Evolutionary conservation across 73 alveolate genomes (phyloP), one percentile per base, ranked within the genome.

Genomic region (Durusdinium trenchii): DNA sequence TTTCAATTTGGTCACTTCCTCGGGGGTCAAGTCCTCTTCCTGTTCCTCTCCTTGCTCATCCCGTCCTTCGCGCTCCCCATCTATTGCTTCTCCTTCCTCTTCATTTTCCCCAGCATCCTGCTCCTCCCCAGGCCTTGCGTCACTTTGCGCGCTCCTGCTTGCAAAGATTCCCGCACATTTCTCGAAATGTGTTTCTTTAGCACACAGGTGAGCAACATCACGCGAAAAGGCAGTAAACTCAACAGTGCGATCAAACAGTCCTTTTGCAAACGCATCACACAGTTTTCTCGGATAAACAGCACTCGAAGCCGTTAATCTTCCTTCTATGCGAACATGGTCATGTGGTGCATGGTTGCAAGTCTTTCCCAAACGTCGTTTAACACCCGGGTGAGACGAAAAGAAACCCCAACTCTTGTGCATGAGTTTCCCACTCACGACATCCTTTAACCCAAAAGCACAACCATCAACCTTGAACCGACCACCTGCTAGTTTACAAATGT

Each of bases 341-440:
- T 1, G 67, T n/a, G n/a, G n/a, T 10, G 3, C 32, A 48, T 81
- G 91, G 7, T 36, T 46, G 47, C 91, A 45, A 16, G 30, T 47
- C 3, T 23, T 16, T 20, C 20, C 48, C 10, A 81, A 28, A n/a
- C 71, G 71, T 35, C 28, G 30, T 3, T 46, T 38, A 28, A 81
- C 36, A 12, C 23, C 91, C 30, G 47, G 67, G 26, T 36, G 4
- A 28, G 69, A 46, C 3, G 50, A 16, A 30, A 82, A 26, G 47
- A 52, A 82, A 18, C 92, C 92, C 90, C 90, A 79, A 45, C 64
- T 43, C 50, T 82, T 82, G 35, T 50, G 67, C 28, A 82, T 3
- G 1, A 35, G n/a, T 30, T 0, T 1, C 0, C 48, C 50, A 28
- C 50, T 28, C 16, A 28, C 6, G 36, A 9, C 3, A 4, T 52